phyloP scores from a whole-genome alignment of 805 yeast genomes.

The Jamesozyma lodderae region DNA sequence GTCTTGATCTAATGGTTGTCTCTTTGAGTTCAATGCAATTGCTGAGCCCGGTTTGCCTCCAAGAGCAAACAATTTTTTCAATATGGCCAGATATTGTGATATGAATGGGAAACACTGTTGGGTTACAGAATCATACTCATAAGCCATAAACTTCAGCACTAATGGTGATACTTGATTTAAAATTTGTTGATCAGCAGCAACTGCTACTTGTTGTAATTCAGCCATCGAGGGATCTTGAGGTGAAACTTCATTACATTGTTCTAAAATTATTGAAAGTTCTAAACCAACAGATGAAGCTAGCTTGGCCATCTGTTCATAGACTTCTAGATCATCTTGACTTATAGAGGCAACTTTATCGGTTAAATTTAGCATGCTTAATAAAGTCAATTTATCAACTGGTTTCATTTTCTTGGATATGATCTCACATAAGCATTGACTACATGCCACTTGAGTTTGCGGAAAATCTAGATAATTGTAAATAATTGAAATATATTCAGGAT shows the following conservation, averaged over 20 bases:
- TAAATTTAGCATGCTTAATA: constrained; percentile 60
- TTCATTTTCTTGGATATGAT: constrained; percentile 73
- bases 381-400: constrained; percentile 51
- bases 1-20: constrained; percentile 27
- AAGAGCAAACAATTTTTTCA: constrained; percentile 45
- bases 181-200: constrained; percentile 41
- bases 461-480: constrained; percentile 51
- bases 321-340: constrained; percentile 44
- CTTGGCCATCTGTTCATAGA: constrained; percentile 67
- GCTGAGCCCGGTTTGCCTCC: constrained; percentile 35
- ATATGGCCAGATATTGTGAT: constrained; percentile 58
- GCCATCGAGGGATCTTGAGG: constrained; percentile 16
- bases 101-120: constrained; percentile 75
- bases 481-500: constrained; percentile 40
- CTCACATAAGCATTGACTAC: constrained; percentile 45
- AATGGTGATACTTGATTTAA: constrained; percentile 58
- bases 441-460: constrained; percentile 43
- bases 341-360: constrained; percentile 38
- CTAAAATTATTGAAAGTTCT: constrained; percentile 66
- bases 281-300: constrained; percentile 63
- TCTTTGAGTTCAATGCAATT: constrained; percentile 29
- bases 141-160: constrained; percentile 57
- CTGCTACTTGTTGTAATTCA: constrained; percentile 28
- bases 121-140: constrained; percentile 85
- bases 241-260: constrained; percentile 35